Evolutionary conservation across 164 flowering plant species (phyloP).

Genomic region (Houttuynia cordata): DNA sequence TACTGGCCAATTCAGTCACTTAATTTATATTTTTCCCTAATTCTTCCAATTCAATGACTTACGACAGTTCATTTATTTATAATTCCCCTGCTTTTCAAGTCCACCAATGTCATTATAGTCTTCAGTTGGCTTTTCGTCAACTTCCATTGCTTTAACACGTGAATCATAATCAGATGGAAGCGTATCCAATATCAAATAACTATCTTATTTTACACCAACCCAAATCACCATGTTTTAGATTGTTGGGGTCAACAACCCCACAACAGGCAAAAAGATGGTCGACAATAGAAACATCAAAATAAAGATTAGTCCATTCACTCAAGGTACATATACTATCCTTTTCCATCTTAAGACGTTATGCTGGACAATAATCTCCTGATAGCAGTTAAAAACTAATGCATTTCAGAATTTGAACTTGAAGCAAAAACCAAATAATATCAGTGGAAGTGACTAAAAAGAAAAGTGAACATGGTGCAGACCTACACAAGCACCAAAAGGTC

Average conservation of each 20-base stretch:
- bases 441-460: no score
- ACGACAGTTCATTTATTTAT: not conserved
- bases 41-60: no score
- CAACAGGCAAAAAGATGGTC: constrained; percentile 94
- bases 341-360: not conserved
- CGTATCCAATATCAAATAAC: constrained; percentile 87
- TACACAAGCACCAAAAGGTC: no score
- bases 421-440: not conserved
- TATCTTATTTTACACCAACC: constrained; percentile 98
- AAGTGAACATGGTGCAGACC: no score
- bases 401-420: not conserved
- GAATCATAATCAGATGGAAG: constrained; percentile 97
- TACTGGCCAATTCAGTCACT: no score
- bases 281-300: constrained; percentile 14
- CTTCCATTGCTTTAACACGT: constrained; percentile 99
- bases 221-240: constrained; percentile 86
- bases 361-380: no score
- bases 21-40: no score
- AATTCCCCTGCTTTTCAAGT: constrained; percentile 71
- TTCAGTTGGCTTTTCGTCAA: constrained; percentile 98
- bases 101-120: constrained; percentile 97
- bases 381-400: no score
- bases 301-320: not conserved
- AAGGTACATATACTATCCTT: not conserved
- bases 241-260: constrained; percentile 93